Evolutionary conservation across 768 basidiomycete genomes (phyloP).

Genomic region (Leccinum sublutescens): DNA sequence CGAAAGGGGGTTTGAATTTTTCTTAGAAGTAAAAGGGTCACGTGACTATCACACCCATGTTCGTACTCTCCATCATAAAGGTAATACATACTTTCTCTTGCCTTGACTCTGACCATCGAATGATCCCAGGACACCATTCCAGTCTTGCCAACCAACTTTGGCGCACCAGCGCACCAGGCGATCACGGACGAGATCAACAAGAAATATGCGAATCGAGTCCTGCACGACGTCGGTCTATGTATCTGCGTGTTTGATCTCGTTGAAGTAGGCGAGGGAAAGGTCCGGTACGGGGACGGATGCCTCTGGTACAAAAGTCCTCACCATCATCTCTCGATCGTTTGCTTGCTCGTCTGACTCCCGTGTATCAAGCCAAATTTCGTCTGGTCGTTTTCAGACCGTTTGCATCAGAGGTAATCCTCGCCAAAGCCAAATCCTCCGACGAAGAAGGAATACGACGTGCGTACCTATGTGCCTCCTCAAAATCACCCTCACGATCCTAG

Average conservation of each 20-base stretch:
- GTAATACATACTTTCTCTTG: constrained; percentile 4
- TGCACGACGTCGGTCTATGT: constrained; percentile 90
- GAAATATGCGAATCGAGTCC: constrained; percentile 90
- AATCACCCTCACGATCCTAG: constrained; percentile 38
- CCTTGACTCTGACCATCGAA: neutral
- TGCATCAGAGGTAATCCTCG: constrained; percentile 83
- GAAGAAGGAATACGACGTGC: constrained; percentile 80
- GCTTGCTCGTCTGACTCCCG: constrained; percentile 3
- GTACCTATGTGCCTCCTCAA: constrained; percentile 26
- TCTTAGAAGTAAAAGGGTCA: constrained; percentile 9
- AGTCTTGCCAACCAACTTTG: constrained; percentile 86
- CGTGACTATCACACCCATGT: constrained; percentile 35
- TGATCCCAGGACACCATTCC: constrained; percentile 78
- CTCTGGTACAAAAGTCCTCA: constrained; percentile 87
- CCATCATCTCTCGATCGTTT: neutral
- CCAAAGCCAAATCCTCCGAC: constrained; percentile 84
- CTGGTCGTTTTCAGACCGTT: constrained; percentile 93
- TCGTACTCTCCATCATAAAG: constrained; percentile 47
- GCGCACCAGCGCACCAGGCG: constrained; percentile 70
- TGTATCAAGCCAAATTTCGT: constrained; percentile 71
- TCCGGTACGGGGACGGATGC: constrained; percentile 66
- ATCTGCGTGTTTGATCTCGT: constrained; percentile 87
- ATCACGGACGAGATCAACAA: constrained; percentile 87
- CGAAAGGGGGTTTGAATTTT: neutral
- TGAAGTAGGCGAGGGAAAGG: constrained; percentile 86